Evolutionary conservation across 2,329 filamentous ascomycete species (phyloP).

Genomic region (Colletotrichum gloeosporioides): DNA sequence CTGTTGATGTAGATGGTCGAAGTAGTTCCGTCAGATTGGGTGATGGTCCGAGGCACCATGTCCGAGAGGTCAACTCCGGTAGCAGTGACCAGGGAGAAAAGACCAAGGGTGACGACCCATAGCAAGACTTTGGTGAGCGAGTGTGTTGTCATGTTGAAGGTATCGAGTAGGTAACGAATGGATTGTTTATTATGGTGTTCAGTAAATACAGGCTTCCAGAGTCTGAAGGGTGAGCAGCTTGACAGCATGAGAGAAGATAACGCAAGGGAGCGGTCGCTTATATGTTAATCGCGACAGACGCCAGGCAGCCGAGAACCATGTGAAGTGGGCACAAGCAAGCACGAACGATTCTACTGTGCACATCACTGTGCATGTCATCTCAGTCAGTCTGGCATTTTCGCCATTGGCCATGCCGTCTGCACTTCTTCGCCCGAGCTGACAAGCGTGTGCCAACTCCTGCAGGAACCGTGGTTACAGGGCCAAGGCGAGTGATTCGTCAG

Average conservation of each 20-base stretch:
- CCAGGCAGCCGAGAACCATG: background rate
- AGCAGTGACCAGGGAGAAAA: background rate
- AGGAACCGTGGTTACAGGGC: background rate
- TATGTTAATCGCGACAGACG: background rate
- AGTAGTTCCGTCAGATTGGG: background rate
- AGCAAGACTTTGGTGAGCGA: background rate
- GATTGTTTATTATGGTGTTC: background rate
- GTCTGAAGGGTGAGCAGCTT: background rate
- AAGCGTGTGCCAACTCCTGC: background rate
- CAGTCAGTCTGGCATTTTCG: background rate
- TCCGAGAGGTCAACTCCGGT: background rate
- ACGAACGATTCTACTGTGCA: background rate
- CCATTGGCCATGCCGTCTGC: background rate
- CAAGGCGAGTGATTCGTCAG: background rate
- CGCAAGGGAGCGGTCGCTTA: background rate
- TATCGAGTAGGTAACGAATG: background rate
- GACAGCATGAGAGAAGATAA: background rate
- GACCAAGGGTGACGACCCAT: background rate
- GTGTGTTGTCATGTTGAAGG: background rate
- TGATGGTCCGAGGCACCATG: background rate
- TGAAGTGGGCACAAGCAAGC: background rate
- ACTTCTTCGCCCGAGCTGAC: background rate
- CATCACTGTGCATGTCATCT: background rate
- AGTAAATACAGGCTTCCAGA: background rate
- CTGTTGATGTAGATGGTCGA: background rate